Evolutionary conservation across 768 basidiomycete genomes (phyloP).

Genomic region (Cystoderma amianthinum): DNA sequence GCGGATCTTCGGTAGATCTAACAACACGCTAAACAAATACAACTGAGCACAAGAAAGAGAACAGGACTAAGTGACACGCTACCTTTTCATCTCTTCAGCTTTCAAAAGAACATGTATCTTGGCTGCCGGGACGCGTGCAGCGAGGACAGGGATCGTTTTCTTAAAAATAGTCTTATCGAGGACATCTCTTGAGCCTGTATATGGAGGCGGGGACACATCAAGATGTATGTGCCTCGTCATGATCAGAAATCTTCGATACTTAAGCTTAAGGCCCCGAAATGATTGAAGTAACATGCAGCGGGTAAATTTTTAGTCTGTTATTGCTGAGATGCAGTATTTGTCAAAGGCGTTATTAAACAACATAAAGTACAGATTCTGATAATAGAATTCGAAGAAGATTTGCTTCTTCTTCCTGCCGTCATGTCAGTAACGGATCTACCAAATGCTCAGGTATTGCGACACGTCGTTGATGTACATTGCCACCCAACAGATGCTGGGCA

Average conservation of each 20-base stretch:
- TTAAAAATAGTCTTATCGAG: constrained; percentile 64
- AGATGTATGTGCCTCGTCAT: constrained; percentile 33
- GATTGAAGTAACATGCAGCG: too few species aligned
- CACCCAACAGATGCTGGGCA: constrained; percentile 78
- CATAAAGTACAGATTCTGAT: background rate
- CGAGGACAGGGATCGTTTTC: constrained; percentile 61
- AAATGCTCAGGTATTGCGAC: constrained; percentile 41
- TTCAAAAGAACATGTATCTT: constrained; percentile 52
- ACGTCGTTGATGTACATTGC: constrained; percentile 85
- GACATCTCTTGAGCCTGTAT: constrained; percentile 39
- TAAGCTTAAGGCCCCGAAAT: background rate
- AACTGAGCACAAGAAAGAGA: too few species aligned
- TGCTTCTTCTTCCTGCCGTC: background rate
- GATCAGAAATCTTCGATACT: background rate
- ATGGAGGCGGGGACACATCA: constrained; percentile 32
- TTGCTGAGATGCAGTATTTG: too few species aligned
- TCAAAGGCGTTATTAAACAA: too few species aligned
- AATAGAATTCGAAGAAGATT: background rate
- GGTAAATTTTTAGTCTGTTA: too few species aligned
- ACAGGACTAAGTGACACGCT: constrained; percentile 10
- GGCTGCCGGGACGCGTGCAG: constrained; percentile 51
- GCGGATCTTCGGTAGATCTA: constrained; percentile 65
- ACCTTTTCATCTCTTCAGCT: constrained; percentile 56
- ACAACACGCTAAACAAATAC: constrained; percentile 41
- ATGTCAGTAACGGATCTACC: constrained; percentile 17